Percentiles rank a stretch among this genome's conserved stretches.
Evolutionary conservation across 2,329 filamentous ascomycete species (phyloP).

Genomic region (Falciphora oryzae): DNA sequence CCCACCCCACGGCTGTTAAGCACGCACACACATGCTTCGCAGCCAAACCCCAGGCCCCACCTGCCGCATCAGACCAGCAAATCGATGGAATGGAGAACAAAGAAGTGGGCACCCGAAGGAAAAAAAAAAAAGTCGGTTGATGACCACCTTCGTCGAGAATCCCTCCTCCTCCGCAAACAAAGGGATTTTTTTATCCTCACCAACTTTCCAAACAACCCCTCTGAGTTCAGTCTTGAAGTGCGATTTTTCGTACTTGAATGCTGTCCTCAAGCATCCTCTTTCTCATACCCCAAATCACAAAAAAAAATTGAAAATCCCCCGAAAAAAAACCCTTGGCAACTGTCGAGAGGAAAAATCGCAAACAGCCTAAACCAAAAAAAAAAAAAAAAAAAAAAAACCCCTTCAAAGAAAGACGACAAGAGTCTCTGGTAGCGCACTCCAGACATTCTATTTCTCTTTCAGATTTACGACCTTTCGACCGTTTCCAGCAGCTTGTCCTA

Average conservation of each 20-base stretch:
- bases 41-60: conserved; percentile 5
- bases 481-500: background rate
- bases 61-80: background rate
- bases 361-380: conserved; percentile 14
- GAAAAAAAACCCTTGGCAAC: conserved; percentile 33
- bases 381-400: conserved; percentile 15
- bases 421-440: background rate
- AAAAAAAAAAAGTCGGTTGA: conserved; percentile 1
- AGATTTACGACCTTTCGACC: conserved; percentile 2
- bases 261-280: conserved; percentile 52
- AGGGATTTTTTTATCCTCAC: conserved; percentile 1
- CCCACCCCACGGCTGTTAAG: background rate
- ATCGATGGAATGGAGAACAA: background rate
- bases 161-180: conserved; percentile 1
- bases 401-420: conserved; percentile 13
- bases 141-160: conserved; percentile 1
- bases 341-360: conserved; percentile 15
- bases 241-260: conserved; percentile 45
- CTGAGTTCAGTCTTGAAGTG: conserved; percentile 7
- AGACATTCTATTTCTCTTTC: conserved; percentile 1
- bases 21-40: too few relatives aligned
- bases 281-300: conserved; percentile 43
- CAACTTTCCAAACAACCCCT: conserved; percentile 1
- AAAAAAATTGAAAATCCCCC: conserved; percentile 56
- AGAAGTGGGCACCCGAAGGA: background rate